These are phyloP conservation scores for Ogataea hybrid DNA, from an alignment of 1,139 yeast species.

Conservation along the genomic window DNA sequence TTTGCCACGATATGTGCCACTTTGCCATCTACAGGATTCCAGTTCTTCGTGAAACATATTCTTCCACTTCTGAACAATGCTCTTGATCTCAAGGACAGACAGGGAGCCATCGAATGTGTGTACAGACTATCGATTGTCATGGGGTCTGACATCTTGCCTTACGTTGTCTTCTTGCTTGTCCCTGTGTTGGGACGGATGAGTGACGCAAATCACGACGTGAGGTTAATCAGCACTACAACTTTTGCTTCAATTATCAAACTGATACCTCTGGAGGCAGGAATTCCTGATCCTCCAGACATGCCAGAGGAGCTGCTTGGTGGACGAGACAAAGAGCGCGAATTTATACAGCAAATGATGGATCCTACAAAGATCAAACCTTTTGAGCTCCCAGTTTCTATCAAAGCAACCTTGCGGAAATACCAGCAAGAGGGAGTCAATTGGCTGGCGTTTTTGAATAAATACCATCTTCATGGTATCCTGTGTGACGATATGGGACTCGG, in stretches of 20 bases:
- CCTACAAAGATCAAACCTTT: slow-evolving; percentile 90
- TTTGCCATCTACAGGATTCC: slow-evolving; percentile 71
- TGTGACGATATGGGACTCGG: slow-evolving; percentile 99
- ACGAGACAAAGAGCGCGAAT: slow-evolving; percentile 91
- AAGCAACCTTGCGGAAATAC: slow-evolving; percentile 89
- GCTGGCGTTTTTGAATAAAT: slow-evolving; percentile 93
- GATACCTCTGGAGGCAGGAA: slow-evolving; percentile 97
- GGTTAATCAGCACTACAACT: slow-evolving; percentile 89
- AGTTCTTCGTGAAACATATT: slow-evolving; percentile 72
- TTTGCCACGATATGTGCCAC: slow-evolving; percentile 80
- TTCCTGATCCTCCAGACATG: slow-evolving; percentile 93
- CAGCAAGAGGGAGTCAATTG: slow-evolving; percentile 99
- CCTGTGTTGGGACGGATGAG: slow-evolving; percentile 98
- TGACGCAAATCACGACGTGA: slow-evolving; percentile 87
- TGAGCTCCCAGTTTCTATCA: slow-evolving; percentile 84
- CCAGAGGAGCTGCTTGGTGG: slow-evolving; percentile 82
- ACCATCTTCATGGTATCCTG: slow-evolving; percentile 92
- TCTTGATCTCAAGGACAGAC: slow-evolving; percentile 72
- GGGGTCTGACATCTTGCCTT: slow-evolving; percentile 90
- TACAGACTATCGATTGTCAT: slow-evolving; percentile 81
- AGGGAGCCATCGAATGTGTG: slow-evolving; percentile 91
- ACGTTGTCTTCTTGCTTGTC: slow-evolving; percentile 91
- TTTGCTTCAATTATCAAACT: slow-evolving; percentile 94
- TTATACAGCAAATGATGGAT: slow-evolving; percentile 97
- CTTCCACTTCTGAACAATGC: slow-evolving; percentile 83